phyloP scores from a whole-genome alignment of 176 grass and related monocot species.

The Eragrostis curvula region DNA sequence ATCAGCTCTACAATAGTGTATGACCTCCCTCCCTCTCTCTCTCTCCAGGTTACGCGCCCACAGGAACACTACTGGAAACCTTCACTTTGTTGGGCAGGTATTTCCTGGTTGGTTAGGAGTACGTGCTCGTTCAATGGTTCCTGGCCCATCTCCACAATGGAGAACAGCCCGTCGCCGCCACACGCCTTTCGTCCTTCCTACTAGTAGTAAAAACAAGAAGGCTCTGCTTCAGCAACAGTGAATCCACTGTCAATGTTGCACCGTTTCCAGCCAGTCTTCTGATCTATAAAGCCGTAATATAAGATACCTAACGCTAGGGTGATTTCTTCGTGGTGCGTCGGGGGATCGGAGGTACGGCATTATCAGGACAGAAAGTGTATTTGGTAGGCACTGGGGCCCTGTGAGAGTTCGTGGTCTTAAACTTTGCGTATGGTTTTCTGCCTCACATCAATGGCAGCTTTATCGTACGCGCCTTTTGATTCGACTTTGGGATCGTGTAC shows the following conservation, averaged over 20 bases:
- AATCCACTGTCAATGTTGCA: neutral
- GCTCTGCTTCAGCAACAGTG: neutral
- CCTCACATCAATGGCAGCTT: slow-evolving; percentile 30
- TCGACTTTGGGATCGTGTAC: too few relatives aligned
- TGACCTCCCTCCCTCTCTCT: neutral
- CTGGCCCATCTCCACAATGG: slow-evolving; percentile 22
- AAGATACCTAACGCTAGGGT: neutral
- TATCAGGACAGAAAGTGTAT: slow-evolving; percentile 25
- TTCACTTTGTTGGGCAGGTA: slow-evolving; percentile 35
- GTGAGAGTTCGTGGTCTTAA: slow-evolving; percentile 9
- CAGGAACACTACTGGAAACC: slow-evolving; percentile 46
- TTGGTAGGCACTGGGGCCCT: slow-evolving; percentile 29
- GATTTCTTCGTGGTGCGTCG: too few relatives aligned
- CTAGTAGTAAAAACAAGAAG: slow-evolving; percentile 34
- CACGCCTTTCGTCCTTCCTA: neutral
- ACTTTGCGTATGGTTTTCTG: slow-evolving; percentile 31
- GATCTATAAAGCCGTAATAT: too few relatives aligned
- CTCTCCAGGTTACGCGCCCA: slow-evolving; percentile 32
- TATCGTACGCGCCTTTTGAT: slow-evolving; percentile 37
- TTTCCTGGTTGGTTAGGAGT: slow-evolving; percentile 33
- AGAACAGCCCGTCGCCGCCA: neutral
- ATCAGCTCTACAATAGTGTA: too few relatives aligned
- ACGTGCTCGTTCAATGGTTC: slow-evolving; percentile 8
- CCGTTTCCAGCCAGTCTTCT: neutral
- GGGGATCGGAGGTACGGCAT: slow-evolving; percentile 9